A percentile compares a stretch with the other conserved stretches of the same genome.
These are phyloP conservation scores for Scortechinia acanthostroma DNA, from an alignment of 2,329 filamentous ascomycete species.

Conservation along the genomic window DNA sequence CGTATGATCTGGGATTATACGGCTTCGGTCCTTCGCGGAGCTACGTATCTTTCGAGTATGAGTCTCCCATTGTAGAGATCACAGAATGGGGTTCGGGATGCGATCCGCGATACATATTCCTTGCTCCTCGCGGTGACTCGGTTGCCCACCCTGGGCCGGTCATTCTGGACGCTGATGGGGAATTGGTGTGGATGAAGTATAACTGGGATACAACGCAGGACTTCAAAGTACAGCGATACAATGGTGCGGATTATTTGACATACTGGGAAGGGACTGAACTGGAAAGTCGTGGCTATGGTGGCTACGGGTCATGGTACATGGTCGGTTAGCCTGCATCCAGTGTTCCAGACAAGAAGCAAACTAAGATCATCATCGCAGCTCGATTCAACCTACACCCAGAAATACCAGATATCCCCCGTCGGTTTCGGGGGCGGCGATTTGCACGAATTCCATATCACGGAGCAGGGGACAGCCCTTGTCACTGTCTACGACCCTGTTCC, in stretches of 20 bases:
- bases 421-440: not conserved
- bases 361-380: not conserved
- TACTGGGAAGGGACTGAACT: not conserved
- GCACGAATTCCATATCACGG: not conserved
- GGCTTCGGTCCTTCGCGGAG: not conserved
- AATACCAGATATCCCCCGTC: not conserved
- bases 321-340: not conserved
- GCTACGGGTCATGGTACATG: not conserved
- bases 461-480: not conserved
- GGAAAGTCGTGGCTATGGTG: not conserved
- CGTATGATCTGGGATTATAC: not conserved
- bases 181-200: not conserved
- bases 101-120: constrained; percentile 1
- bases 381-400: not conserved
- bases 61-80: not conserved
- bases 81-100: not conserved
- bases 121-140: not conserved
- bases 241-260: not conserved
- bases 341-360: not conserved
- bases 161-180: not conserved
- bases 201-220: not conserved
- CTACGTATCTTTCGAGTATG: not conserved
- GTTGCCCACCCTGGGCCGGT: not conserved
- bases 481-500: not conserved
- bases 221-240: not conserved